Evolutionary conservation across 1,284 basidiomycete genomes (phyloP).

Genomic region (Leccinum subatratum): DNA sequence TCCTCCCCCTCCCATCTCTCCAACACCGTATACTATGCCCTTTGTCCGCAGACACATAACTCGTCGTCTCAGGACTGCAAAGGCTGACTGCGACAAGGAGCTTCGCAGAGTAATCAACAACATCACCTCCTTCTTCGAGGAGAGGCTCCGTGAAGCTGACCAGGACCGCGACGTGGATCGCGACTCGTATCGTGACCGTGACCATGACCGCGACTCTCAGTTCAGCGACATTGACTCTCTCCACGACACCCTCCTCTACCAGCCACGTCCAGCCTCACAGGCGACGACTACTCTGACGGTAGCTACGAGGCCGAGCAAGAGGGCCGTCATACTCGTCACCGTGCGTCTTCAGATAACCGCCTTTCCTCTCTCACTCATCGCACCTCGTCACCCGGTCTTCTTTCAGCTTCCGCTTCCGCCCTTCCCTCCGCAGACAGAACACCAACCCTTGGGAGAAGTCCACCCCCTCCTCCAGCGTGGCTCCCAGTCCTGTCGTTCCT

Average conservation of each 20-base stretch:
- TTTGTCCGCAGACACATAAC: slow-evolving; percentile 93
- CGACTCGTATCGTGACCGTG: slow-evolving; percentile 50
- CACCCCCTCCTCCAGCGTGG: slow-evolving; percentile 45
- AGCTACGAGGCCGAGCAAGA: slow-evolving; percentile 75
- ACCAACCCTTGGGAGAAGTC: slow-evolving; percentile 64
- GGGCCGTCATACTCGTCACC: slow-evolving; percentile 66
- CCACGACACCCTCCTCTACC: slow-evolving; percentile 57
- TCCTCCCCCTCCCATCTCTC: slow-evolving; percentile 37
- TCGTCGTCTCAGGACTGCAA: slow-evolving; percentile 87
- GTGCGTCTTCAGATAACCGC: slow-evolving; percentile 56
- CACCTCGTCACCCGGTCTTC: slow-evolving; percentile 50
- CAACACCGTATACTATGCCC: slow-evolving; percentile 79
- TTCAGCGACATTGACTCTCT: slow-evolving; percentile 50
- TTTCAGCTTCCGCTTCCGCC: slow-evolving; percentile 60
- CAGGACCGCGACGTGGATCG: slow-evolving; percentile 59
- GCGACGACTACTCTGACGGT: slow-evolving; percentile 72
- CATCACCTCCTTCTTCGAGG: slow-evolving; percentile 84
- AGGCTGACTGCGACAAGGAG: slow-evolving; percentile 94
- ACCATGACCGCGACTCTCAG: slow-evolving; percentile 46
- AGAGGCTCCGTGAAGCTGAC: slow-evolving; percentile 72
- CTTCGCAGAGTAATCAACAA: slow-evolving; percentile 87
- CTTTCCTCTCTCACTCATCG: slow-evolving; percentile 49
- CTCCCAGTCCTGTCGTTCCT: slow-evolving; percentile 47
- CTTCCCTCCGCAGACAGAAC: slow-evolving; percentile 63
- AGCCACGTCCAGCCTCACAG: slow-evolving; percentile 51